phyloP scores from a whole-genome alignment of 805 yeast genomes.

The Metschnikowia colocasiae region DNA sequence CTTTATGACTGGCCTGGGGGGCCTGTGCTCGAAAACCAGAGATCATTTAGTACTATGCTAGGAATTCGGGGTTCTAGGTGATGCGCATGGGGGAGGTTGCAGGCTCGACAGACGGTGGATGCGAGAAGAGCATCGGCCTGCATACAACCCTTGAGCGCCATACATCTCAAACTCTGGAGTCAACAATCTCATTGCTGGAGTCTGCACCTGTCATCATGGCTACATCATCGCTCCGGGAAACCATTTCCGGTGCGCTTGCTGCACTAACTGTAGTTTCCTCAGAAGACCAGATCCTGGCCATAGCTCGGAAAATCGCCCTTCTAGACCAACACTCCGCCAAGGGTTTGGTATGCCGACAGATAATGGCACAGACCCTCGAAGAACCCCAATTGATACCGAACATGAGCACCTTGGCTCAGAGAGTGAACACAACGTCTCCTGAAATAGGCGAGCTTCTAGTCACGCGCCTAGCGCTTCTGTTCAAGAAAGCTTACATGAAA shows the following conservation, averaged over 20 bases:
- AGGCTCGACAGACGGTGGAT: not conserved
- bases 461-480: conserved; percentile 52
- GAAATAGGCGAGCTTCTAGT: conserved; percentile 58
- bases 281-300: not conserved
- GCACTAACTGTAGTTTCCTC: not conserved
- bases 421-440: conserved; percentile 66
- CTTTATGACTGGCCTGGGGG: not conserved
- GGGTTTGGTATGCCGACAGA: conserved; percentile 55
- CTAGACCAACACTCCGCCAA: conserved; percentile 14
- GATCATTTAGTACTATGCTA: not conserved
- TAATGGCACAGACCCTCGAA: conserved; percentile 52
- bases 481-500: conserved; percentile 45
- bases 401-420: conserved; percentile 55
- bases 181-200: not conserved
- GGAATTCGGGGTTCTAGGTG: not conserved
- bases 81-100: not conserved
- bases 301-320: not conserved
- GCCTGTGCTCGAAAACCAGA: not conserved
- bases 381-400: conserved; percentile 41
- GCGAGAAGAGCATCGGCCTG: conserved; percentile 2
- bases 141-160: not conserved
- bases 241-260: not conserved
- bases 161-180: not conserved
- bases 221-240: not conserved
- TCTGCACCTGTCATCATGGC: not conserved